Conservation (phyloP, 495 filamentous ascomycete genomes). For the Aspergillus bridgeri region DNA sequence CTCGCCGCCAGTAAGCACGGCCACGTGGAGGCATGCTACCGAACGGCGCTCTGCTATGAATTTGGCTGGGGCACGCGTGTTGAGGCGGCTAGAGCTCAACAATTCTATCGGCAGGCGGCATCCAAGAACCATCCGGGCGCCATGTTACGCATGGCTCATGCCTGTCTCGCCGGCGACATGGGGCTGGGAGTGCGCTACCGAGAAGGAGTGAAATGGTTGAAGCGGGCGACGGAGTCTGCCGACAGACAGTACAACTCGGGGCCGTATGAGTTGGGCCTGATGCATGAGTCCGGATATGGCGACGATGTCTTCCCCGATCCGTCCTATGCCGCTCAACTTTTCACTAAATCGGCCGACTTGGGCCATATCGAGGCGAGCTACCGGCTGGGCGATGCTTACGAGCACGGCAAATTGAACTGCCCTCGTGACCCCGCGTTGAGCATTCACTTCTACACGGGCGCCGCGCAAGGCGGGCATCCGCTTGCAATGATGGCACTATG, state of each 20-base stretch:
- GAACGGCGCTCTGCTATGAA: constrained; percentile 92
- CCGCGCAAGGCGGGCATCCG: constrained; percentile 77
- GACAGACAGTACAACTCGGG: constrained; percentile 89
- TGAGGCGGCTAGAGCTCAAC: constrained; percentile 83
- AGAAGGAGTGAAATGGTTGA: constrained; percentile 96
- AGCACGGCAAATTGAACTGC: constrained; percentile 83
- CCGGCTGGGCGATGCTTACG: constrained; percentile 92
- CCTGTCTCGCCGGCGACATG: constrained; percentile 84
- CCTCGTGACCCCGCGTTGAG: constrained; percentile 88
- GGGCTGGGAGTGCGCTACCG: constrained; percentile 79
- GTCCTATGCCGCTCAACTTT: constrained; percentile 87
- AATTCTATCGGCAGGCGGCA: constrained; percentile 86
- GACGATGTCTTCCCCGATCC: constrained; percentile 90
- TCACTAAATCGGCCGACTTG: constrained; percentile 89
- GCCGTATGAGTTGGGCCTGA: constrained; percentile 81
- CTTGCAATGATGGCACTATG: constrained; percentile 98
- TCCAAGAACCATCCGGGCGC: constrained; percentile 94
- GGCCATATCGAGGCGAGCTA: constrained; percentile 82
- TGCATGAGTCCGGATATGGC: constrained; percentile 87
- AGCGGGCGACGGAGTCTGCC: constrained; percentile 82
- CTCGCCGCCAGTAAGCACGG: constrained; percentile 94
- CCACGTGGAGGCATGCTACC: constrained; percentile 93
- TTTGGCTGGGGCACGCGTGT: constrained; percentile 95
- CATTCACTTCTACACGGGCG: constrained; percentile 95
- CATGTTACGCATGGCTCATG: constrained; percentile 86